Evolutionary conservation across 345 rosid species (phyloP).

Genomic region (Diplotaxis tenuifolia): DNA sequence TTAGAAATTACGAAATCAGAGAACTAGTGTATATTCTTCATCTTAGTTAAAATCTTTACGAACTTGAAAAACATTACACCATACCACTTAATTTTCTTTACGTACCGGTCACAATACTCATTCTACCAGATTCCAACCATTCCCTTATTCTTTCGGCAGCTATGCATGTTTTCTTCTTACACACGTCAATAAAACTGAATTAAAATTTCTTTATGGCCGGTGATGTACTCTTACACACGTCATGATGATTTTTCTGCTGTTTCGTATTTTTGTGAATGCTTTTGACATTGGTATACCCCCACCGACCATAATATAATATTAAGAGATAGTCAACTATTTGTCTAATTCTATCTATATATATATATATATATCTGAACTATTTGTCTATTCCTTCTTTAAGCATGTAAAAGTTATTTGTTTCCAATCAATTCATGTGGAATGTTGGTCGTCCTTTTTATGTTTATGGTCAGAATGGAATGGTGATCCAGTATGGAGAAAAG

Average conservation of each 20-base stretch:
- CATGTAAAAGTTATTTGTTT: background rate
- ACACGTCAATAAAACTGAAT: background rate
- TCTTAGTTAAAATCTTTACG: no score
- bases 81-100: background rate
- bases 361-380: no score
- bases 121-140: background rate
- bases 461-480: background rate
- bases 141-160: background rate
- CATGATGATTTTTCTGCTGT: background rate
- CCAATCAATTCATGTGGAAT: background rate
- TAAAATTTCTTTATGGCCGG: background rate
- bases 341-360: background rate
- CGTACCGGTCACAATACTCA: background rate
- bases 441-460: background rate
- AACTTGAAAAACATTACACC: background rate
- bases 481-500: background rate
- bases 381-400: background rate
- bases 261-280: background rate
- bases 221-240: constrained; percentile 3
- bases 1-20: no score
- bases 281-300: background rate
- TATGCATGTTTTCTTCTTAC: background rate
- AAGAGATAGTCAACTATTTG: background rate
- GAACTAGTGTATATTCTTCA: no score
- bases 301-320: no score